Evolutionary conservation across 2,329 filamentous ascomycete species (phyloP).

Genomic region (Aspergillus novofumigatus): DNA sequence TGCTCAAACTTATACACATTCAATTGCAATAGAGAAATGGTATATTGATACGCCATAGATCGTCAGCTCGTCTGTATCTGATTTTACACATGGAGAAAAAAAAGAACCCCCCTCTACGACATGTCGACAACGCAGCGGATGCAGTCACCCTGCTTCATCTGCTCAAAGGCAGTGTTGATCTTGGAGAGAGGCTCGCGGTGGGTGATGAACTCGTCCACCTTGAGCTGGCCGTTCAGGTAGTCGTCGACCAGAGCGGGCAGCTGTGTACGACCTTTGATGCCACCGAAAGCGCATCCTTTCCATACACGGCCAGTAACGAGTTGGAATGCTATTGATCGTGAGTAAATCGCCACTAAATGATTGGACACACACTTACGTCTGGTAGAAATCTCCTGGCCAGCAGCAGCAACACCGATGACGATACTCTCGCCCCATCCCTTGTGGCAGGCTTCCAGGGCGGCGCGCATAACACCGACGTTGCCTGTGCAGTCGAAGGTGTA

Average conservation of each 20-base stretch:
- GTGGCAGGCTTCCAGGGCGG: conserved; percentile 94
- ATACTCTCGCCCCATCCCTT: conserved; percentile 99
- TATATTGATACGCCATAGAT: neutral
- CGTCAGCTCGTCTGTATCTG: conserved; percentile 4
- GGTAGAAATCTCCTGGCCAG: conserved; percentile 91
- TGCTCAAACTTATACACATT: too few species aligned
- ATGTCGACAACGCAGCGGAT: conserved; percentile 87
- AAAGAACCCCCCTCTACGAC: conserved; percentile 29
- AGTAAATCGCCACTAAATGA: conserved; percentile 4
- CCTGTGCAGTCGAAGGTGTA: conserved; percentile 99
- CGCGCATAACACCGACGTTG: conserved; percentile 92
- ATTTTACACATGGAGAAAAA: neutral
- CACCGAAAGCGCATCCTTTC: conserved; percentile 97
- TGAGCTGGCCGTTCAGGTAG: conserved; percentile 84
- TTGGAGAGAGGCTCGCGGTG: conserved; percentile 77
- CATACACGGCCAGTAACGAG: conserved; percentile 95
- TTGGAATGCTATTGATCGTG: conserved; percentile 71
- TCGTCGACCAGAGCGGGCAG: conserved; percentile 81
- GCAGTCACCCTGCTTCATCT: conserved; percentile 96
- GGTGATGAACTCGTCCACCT: conserved; percentile 99
- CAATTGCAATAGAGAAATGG: neutral
- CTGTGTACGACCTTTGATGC: conserved; percentile 95
- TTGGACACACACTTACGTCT: conserved; percentile 63
- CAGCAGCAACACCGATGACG: conserved; percentile 94
- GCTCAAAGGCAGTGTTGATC: conserved; percentile 86